These are phyloP conservation scores for Aspergillus sp. DNA, from an alignment of 2,329 filamentous ascomycete genomes.

Conservation along the genomic window DNA sequence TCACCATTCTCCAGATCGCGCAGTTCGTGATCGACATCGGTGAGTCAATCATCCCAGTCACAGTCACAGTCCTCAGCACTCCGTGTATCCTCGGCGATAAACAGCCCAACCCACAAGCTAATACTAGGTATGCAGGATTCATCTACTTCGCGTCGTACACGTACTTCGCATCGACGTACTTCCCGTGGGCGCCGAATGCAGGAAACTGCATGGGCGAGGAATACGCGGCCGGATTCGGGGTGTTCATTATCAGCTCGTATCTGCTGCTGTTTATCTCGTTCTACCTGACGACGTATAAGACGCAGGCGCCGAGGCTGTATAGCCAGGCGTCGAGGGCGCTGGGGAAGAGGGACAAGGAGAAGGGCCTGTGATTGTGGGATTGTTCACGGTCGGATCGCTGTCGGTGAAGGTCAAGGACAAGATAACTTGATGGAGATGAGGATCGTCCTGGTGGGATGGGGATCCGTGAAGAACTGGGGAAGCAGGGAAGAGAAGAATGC, in stretches of 20 bases:
- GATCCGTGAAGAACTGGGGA: no score
- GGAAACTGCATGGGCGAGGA: conserved; percentile 93
- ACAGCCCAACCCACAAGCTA: no score
- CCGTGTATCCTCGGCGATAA: no score
- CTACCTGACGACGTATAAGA: conserved; percentile 92
- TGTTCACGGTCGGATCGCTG: background rate
- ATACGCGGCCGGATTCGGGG: conserved; percentile 90
- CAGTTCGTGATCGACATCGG: conserved; percentile 97
- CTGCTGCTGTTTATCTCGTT: conserved; percentile 98
- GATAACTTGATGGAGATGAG: no score
- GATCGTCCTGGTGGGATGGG: no score
- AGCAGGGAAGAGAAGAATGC: no score
- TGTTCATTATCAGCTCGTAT: conserved; percentile 90
- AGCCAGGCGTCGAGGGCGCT: background rate
- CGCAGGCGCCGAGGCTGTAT: background rate
- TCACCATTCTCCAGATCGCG: conserved; percentile 93
- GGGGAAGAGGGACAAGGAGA: background rate
- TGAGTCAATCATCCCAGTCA: conserved; percentile 31
- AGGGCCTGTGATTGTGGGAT: background rate
- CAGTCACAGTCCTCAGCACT: no score
- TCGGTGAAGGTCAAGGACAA: no score
- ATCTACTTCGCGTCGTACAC: conserved; percentile 98
- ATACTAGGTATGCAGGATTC: conserved; percentile 58
- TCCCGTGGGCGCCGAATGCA: conserved; percentile 75
- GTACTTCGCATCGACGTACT: conserved; percentile 94